Evolutionary conservation across 148 eudicot species (phyloP), one percentile per base, ranked within the genome.

Genomic region (Spergularia bocconei): DNA sequence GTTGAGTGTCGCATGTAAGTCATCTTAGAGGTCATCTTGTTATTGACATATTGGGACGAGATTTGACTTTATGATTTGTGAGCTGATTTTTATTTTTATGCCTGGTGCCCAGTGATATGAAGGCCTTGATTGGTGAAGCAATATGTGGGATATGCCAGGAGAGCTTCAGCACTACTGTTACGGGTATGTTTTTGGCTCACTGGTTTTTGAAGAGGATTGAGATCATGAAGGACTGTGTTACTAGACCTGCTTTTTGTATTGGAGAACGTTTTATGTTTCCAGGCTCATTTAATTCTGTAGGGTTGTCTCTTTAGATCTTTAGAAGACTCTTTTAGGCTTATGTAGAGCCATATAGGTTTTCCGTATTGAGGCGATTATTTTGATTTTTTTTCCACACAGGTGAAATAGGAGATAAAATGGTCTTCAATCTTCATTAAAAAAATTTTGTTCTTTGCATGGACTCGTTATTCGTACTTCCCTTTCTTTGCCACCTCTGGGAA

Each of bases 1-100:
- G 98, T 93, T 62, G 98, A 93, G 76, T 93, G 98, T 72, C 88
- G 87, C 19, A 89, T 93, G 98, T 91, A 82, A 83, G 94, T 85
- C 54, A 5, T 29, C 69, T 44, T 14, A 2, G 17, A 63, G 16
- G 20, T 9, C 67, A 48, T 68, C 12, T 64, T 29, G 19, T 16
- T 8, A 56, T 29, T 29, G 60, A 33, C 50, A 36, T 71, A 56
- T 33, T 68, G 16, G n/a, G 71, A 68, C 33, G 5, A 6, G 44
- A 56, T 29, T 16, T 13, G 33, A 75, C 7, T 15, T 50, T 33
- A 39, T 29, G 38, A 53, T 54, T 44, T n/a, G 13, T 36, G 55
- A 29, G 36, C 73, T 80, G 62, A 76, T n/a, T 38, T 71, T 0
- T 54, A 10, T 74, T 13, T 15, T 21, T 54, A 72, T 39, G 3